Evolutionary conservation across 2,329 filamentous ascomycete species (phyloP).

Genomic region (Colletotrichum sidae): DNA sequence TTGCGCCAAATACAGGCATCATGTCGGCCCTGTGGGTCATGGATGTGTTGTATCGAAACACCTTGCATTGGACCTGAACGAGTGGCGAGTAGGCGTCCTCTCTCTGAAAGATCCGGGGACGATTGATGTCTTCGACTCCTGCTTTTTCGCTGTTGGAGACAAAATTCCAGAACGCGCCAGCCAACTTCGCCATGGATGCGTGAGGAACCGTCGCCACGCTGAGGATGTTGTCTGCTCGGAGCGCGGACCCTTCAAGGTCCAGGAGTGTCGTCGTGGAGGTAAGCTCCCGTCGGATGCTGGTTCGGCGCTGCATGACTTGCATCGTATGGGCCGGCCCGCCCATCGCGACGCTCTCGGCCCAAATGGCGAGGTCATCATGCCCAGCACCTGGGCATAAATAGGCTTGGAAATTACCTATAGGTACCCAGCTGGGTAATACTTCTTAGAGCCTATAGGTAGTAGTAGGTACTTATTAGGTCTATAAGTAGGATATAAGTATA

Average conservation of each 20-base stretch:
- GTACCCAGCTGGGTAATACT: too few relatives aligned
- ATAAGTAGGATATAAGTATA: too few relatives aligned
- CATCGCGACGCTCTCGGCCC: too few relatives aligned
- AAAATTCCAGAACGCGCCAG: not conserved
- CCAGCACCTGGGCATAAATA: too few relatives aligned
- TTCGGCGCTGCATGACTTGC: not conserved
- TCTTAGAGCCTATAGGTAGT: too few relatives aligned
- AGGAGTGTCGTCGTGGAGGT: not conserved
- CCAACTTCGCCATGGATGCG: not conserved
- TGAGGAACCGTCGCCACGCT: not conserved
- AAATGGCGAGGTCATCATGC: too few relatives aligned
- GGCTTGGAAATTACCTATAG: too few relatives aligned
- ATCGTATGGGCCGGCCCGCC: too few relatives aligned
- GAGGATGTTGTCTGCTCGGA: not conserved
- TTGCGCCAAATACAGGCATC: not conserved
- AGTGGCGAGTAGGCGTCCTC: not conserved
- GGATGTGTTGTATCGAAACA: not conserved
- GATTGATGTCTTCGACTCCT: not conserved
- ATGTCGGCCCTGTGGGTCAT: not conserved
- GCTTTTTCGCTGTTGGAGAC: not conserved
- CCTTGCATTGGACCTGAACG: conserved; percentile 1
- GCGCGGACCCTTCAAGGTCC: not conserved
- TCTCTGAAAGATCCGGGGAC: not conserved
- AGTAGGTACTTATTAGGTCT: too few relatives aligned
- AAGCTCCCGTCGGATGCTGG: not conserved